Evolutionary conservation across 306 rosid genomes (phyloP).

Genomic region (Acacia acuminata): DNA sequence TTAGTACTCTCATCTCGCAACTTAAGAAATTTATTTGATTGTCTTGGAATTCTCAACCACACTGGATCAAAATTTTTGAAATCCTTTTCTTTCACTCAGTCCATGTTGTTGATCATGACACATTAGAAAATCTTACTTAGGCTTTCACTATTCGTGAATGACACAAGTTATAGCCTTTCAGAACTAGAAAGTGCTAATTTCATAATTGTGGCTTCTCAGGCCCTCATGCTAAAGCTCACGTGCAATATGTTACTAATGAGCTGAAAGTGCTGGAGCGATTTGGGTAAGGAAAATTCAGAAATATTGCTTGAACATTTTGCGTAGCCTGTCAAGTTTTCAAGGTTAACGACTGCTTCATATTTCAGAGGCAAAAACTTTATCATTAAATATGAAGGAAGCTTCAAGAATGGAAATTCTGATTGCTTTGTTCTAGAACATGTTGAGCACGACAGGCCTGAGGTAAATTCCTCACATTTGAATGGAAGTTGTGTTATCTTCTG

Average conservation of each 20-base stretch:
- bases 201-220: slow-evolving; percentile 34
- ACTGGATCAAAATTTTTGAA: neutral
- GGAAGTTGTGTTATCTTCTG: neutral
- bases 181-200: neutral
- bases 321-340: neutral
- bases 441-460: slow-evolving; percentile 78
- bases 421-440: slow-evolving; percentile 62
- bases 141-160: slow-evolving; percentile 1
- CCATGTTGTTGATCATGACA: neutral
- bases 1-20: neutral
- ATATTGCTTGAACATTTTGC: neutral
- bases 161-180: neutral
- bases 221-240: slow-evolving; percentile 52
- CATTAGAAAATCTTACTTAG: neutral
- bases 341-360: slow-evolving; percentile 8
- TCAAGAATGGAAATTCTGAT: slow-evolving; percentile 43
- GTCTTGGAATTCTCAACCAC: neutral
- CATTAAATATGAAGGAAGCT: slow-evolving; percentile 49
- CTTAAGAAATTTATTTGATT: slow-evolving; percentile 2
- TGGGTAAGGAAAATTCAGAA: slow-evolving; percentile 41
- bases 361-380: slow-evolving; percentile 53
- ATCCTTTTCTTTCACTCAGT: neutral
- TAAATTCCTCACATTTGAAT: slow-evolving; percentile 25
- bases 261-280: slow-evolving; percentile 51
- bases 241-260: slow-evolving; percentile 46